Evolutionary conservation across 192 early-diverging fungal species (phyloP).

Genomic region (Backusella mclennaniae): DNA sequence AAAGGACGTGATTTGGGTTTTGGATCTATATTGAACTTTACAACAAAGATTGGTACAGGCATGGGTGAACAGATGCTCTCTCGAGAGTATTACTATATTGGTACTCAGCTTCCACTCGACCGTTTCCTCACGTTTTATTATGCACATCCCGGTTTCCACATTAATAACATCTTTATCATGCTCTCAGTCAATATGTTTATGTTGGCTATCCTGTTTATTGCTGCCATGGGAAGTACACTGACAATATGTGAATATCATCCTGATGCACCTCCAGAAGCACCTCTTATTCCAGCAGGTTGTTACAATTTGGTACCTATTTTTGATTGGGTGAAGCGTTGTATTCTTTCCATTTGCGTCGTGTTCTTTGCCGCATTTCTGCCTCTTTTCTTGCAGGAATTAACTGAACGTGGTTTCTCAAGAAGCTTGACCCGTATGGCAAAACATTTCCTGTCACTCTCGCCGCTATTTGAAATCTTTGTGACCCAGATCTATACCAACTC

Average conservation of each 20-base stretch:
- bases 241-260: constrained; percentile 58
- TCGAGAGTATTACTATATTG: constrained; percentile 90
- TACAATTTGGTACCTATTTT: constrained; percentile 70
- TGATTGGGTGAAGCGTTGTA: constrained; percentile 82
- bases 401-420: constrained; percentile 76
- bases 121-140: constrained; percentile 88
- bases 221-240: constrained; percentile 63
- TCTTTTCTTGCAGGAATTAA: constrained; percentile 80
- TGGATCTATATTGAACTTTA: constrained; percentile 86
- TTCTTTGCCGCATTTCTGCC: constrained; percentile 82
- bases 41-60: constrained; percentile 88
- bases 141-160: constrained; percentile 86
- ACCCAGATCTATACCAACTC: constrained; percentile 84
- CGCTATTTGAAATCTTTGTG: constrained; percentile 83
- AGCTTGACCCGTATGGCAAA: constrained; percentile 70
- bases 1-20: constrained; percentile 91
- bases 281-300: constrained; percentile 55
- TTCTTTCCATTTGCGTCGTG: constrained; percentile 78
- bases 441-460: constrained; percentile 81
- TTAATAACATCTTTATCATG: constrained; percentile 89
- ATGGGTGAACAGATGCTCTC: constrained; percentile 95
- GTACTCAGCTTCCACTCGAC: constrained; percentile 80
- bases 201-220: constrained; percentile 74
- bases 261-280: constrained; percentile 45
- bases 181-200: constrained; percentile 80